phyloP scores from a whole-genome alignment of 805 yeast genomes.

The Saccharomycopsis microspora region DNA sequence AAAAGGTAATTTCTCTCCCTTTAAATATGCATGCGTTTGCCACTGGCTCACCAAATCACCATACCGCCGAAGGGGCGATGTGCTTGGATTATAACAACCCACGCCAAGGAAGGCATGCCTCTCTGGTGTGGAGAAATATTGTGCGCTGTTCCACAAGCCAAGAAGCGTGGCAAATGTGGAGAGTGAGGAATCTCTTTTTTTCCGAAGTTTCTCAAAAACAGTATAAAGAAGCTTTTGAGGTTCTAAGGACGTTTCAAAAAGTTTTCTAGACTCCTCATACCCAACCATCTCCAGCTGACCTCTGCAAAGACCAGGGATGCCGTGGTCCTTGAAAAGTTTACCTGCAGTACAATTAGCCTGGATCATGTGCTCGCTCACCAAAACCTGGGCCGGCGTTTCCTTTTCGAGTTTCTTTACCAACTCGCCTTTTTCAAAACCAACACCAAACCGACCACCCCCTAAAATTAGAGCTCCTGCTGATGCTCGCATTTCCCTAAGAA shows the following conservation, averaged over 20 bases:
- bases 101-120: constrained; percentile 58
- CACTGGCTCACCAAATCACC: constrained; percentile 75
- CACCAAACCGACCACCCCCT: not conserved
- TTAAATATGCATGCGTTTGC: constrained; percentile 44
- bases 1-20: constrained; percentile 12
- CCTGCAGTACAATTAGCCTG: constrained; percentile 59
- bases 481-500: constrained; percentile 23
- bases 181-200: not conserved
- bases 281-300: constrained; percentile 22
- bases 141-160: not conserved
- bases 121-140: constrained; percentile 30
- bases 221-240: not conserved
- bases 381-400: constrained; percentile 38
- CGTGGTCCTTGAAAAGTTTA: constrained; percentile 28
- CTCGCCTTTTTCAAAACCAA: constrained; percentile 19
- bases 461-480: constrained; percentile 27
- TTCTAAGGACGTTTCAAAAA: not conserved
- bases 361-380: constrained; percentile 83
- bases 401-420: not conserved
- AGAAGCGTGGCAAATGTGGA: not conserved
- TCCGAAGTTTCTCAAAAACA: not conserved
- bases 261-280: constrained; percentile 16
- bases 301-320: constrained; percentile 42
- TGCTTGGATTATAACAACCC: constrained; percentile 54
- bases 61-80: constrained; percentile 82